Conservation (phyloP, 257 asterid genomes). For the Fraxinus cuspidata region DNA sequence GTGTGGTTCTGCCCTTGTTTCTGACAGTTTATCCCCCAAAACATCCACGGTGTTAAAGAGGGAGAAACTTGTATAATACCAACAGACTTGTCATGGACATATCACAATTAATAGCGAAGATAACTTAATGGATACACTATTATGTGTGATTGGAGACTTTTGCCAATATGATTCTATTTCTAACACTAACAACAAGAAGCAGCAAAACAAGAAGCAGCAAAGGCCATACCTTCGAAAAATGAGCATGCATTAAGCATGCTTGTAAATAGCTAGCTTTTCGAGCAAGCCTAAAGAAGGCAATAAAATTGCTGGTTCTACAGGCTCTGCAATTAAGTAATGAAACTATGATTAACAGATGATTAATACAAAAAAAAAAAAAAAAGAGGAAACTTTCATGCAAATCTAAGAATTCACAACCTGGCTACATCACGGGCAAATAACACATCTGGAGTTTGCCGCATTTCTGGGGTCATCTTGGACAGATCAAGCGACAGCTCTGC, state of each 20-base stretch:
- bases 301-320: conserved; percentile 88
- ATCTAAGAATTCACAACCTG: conserved; percentile 52
- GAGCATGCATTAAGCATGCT: conserved; percentile 98
- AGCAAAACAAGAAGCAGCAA: conserved; percentile 25
- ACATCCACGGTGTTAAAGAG: not conserved
- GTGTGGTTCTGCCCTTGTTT: conserved; percentile 1
- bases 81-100: conserved; percentile 12
- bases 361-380: not conserved
- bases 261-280: conserved; percentile 90
- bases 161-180: conserved; percentile 6
- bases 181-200: not conserved
- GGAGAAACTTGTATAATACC: not conserved
- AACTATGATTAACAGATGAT: conserved; percentile 16
- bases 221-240: conserved; percentile 86
- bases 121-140: conserved; percentile 8
- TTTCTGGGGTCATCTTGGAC: conserved; percentile 93
- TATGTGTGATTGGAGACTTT: conserved; percentile 3
- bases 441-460: conserved; percentile 88
- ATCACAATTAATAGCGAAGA: conserved; percentile 5
- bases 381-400: not conserved
- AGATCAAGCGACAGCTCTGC: conserved; percentile 98
- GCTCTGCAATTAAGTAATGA: conserved; percentile 62
- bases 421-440: conserved; percentile 97
- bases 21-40: conserved; percentile 8
- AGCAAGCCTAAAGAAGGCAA: conserved; percentile 96